Base-by-base conservation (phyloP, 345 rosid genomes). In the Kandelia obovata region DNA sequence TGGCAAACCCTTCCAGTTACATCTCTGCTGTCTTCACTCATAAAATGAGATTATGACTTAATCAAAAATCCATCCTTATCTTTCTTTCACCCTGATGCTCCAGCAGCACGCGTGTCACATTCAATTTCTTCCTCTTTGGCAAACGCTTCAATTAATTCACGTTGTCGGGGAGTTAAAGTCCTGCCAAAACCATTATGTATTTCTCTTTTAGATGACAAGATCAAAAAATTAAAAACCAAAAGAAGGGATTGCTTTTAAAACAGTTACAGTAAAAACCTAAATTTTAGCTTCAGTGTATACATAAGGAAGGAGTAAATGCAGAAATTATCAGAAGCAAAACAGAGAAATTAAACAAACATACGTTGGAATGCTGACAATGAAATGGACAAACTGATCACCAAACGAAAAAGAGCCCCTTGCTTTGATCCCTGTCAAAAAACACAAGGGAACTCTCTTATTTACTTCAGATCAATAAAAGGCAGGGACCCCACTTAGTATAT, bases 351-450 rank as follows among this genome's bases (percentile, higher is more conserved):
- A 57, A 16, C 53, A 32, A 47, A 61, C 95, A 27, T 83, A 92
- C 99, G 75, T 59, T 37, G 99, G 99, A 74, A 95, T 90, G 88
- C 84, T 84, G 82, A 95, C 87, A 59, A 83, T 90, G 83, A 89
- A 95, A 75, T 95, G 96, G 78, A 95, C 99, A 73, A 74, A 95
- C 60, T 92, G 98, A 78, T 95, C 96, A 23, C 98, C 99, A 23
- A 82, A 84, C 68, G 83, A 77, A 73, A 72, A 73, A 1, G 98
- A 86, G 71, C 84, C 86, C 67, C 98, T 84, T n/a, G 91, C 73
- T 76, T 90, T 92, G 64, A 95, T 83, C 66, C 98, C 97, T 92
- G 87, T 66, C 31, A 46, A 32, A 52, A 51, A 60, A 21, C 43
- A 37, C 11, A 7, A 37, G 11, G 11, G 11, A 37, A 7, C 43